These are phyloP conservation scores for Aspergillus pseudotamarii DNA, from an alignment of 2,329 filamentous ascomycete species.

Conservation along the genomic window DNA sequence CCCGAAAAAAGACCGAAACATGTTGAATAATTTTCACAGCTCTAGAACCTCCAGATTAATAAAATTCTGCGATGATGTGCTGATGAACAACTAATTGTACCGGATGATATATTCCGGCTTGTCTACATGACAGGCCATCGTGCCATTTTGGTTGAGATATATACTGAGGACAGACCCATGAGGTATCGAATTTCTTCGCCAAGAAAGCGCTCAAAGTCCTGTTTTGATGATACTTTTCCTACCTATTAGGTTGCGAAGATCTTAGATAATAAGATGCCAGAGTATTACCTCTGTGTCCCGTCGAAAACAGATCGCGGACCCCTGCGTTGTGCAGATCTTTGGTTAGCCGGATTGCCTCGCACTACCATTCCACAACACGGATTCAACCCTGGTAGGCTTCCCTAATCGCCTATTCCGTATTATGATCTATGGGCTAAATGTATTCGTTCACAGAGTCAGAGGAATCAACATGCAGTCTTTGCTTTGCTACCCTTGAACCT, in stretches of 20 bases:
- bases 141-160: not conserved
- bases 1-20: not conserved
- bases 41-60: not conserved
- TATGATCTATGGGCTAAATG: not conserved
- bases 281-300: not conserved
- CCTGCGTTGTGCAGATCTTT: not conserved
- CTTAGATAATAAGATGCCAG: not conserved
- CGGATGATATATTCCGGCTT: not conserved
- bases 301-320: not conserved
- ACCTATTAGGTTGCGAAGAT: not conserved
- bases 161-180: not conserved
- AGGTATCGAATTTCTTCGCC: not conserved
- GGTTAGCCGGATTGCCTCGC: not conserved
- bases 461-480: not conserved
- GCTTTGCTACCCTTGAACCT: not conserved
- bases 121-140: not conserved
- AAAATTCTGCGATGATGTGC: not conserved
- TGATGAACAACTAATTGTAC: not conserved
- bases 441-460: not conserved
- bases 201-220: not conserved
- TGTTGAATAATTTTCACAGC: not conserved
- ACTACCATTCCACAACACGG: not conserved
- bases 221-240: not conserved
- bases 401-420: not conserved
- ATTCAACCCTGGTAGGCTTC: not conserved